These are phyloP conservation scores for Leccinum holopus DNA, from an alignment of 1,284 basidiomycete species.

Conservation along the genomic window DNA sequence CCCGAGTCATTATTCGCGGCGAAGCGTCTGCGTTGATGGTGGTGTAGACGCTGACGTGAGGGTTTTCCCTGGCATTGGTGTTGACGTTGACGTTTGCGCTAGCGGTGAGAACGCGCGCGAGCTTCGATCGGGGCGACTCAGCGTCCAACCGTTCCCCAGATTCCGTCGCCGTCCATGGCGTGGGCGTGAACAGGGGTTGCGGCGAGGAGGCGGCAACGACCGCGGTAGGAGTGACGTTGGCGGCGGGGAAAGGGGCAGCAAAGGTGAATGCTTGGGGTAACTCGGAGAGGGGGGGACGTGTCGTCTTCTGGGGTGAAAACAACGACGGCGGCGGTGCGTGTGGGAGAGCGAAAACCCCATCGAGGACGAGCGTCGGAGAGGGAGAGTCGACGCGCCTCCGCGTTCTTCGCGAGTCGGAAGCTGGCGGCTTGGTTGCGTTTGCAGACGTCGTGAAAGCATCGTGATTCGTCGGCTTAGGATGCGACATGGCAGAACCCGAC, in stretches of 20 bases:
- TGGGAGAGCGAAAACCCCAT: constrained; percentile 25
- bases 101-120: constrained; percentile 15
- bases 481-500: not conserved
- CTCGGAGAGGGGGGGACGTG: constrained; percentile 2
- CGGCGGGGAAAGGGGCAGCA: not conserved
- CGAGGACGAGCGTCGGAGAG: constrained; percentile 21
- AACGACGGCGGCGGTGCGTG: not conserved
- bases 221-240: not conserved
- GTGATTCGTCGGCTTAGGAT: not conserved
- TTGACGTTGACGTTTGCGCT: not conserved
- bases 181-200: not conserved
- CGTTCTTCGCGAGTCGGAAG: not conserved
- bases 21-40: not conserved
- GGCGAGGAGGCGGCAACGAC: not conserved
- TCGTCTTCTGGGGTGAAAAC: not conserved
- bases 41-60: not conserved
- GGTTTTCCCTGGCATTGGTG: not conserved
- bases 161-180: not conserved
- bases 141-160: not conserved
- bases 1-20: not conserved
- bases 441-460: not conserved
- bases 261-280: constrained; percentile 1
- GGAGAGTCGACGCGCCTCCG: constrained; percentile 3
- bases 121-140: constrained; percentile 26
- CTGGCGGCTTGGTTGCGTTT: not conserved